Base-by-base conservation (phyloP, 169 alveolate species). In the Plasmodium gallinaceum region DNA sequence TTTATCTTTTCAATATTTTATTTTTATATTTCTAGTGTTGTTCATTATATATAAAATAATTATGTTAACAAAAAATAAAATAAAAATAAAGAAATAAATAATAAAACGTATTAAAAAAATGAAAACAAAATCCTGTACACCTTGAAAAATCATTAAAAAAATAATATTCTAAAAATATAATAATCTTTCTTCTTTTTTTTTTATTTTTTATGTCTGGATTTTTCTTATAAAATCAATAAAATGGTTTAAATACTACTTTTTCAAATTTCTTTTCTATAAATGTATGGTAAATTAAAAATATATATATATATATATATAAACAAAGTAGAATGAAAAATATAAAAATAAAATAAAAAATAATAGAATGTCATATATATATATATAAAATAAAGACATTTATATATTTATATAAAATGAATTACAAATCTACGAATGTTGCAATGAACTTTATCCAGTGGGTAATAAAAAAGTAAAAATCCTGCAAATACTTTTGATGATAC, bases 341-440 rank as follows among this genome's bases (percentile, higher is more conserved):
- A 32, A 32, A 32, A 32, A 32, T 32, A 32, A 4, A 32, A 32
- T 32, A 2, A 32, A 32, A 32, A 32, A 32, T 32, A 32, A 32
- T 2, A 32, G 39, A 32, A 4, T 32, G 39, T 4, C 1, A 4
- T 32, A 54, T 0, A 12, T 51, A 51, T 51, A 51, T 51, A 12
- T 10, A 51, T 51, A 51, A 54, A 18, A 54, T 54, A 54, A 18
- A 54, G 16, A 16, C 64, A 54, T 54, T 12, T 32, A 32, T 32
- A 32, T 32, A 32, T 32, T 32, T 32, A 32, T 32, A 32, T 2
- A 32, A 32, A 32, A 18, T 46, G 32, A 20, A 58, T 70, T 86
- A 86, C 92, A 48, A 71, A 86, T 69, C 92, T 37, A 52, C 92
- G 92, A 42, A 86, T 86, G 74, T 86, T 86, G 92, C 92, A 86